phyloP scores from a whole-genome alignment of 2,329 filamentous ascomycete species.

The Penicillium sp. region DNA sequence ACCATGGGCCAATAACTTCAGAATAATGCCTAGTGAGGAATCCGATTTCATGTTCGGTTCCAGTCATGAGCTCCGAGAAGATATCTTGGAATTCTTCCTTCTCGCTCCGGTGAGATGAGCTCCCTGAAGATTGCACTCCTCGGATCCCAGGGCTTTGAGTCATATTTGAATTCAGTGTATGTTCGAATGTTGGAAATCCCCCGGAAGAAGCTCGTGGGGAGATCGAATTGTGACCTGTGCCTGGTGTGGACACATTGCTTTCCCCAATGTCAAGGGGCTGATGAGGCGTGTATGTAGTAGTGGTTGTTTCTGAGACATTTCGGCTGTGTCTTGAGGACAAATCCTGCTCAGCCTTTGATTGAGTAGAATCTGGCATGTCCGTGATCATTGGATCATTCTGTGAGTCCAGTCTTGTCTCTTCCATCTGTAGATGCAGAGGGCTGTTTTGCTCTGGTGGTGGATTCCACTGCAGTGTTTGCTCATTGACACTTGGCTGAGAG shows the following conservation, averaged over 20 bases:
- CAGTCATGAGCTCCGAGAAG: slow-evolving; percentile 40
- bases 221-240: slow-evolving; percentile 3
- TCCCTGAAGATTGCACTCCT: slow-evolving; percentile 13
- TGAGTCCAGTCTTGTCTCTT: background rate
- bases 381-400: background rate
- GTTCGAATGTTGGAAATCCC: slow-evolving; percentile 5
- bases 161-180: background rate
- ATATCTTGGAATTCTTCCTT: slow-evolving; percentile 37
- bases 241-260: slow-evolving; percentile 3
- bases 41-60: slow-evolving; percentile 41
- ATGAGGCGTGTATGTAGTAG: background rate
- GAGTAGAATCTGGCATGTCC: background rate
- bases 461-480: background rate
- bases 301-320: background rate
- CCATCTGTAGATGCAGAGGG: background rate
- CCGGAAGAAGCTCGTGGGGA: slow-evolving; percentile 10
- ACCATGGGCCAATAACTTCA: slow-evolving; percentile 40
- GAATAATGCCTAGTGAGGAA: slow-evolving; percentile 42
- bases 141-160: slow-evolving; percentile 2
- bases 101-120: slow-evolving; percentile 25
- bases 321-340: background rate
- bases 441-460: background rate
- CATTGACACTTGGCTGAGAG: background rate
- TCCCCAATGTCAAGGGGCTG: background rate
- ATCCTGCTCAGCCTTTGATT: background rate